Conservation (phyloP, 2,329 filamentous ascomycete species). For the Cercospora brassicicola region DNA sequence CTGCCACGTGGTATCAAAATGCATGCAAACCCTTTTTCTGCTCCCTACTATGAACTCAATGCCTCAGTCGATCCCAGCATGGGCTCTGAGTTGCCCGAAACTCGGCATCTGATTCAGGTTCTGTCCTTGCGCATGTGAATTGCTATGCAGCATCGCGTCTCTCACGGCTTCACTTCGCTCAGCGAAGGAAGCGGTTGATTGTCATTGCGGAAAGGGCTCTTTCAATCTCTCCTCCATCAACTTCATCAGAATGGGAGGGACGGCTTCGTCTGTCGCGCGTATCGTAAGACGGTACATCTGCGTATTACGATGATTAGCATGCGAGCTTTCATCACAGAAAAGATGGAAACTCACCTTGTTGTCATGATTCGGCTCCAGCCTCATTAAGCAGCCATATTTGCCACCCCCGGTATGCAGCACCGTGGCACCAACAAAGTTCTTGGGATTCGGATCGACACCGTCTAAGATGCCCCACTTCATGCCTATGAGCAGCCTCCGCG, state of each 20-base stretch:
- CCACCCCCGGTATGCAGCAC: conserved; percentile 81
- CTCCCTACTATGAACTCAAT: neutral
- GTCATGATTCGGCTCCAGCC: conserved; percentile 89
- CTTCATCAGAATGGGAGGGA: conserved; percentile 77
- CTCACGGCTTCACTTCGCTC: conserved; percentile 12
- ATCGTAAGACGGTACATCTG: conserved; percentile 96
- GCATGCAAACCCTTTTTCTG: neutral
- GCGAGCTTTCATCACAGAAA: neutral
- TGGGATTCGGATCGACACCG: conserved; percentile 84
- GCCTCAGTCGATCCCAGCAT: neutral
- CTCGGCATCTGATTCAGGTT: conserved; percentile 10
- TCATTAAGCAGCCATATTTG: conserved; percentile 90
- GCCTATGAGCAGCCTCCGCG: conserved; percentile 71
- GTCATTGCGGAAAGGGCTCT: conserved; percentile 39
- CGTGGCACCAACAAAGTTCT: conserved; percentile 90
- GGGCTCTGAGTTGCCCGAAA: conserved; percentile 10
- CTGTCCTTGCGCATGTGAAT: conserved; percentile 3
- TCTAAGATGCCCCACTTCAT: conserved; percentile 87
- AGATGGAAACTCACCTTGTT: conserved; percentile 69
- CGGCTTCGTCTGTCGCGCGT: conserved; percentile 85
- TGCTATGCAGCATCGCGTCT: conserved; percentile 8
- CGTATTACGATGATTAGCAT: conserved; percentile 19
- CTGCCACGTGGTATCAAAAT: conserved; percentile 1
- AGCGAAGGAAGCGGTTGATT: conserved; percentile 12
- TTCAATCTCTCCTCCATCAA: conserved; percentile 83